A percentile compares a stretch with the other conserved stretches of the same genome.
Evolutionary conservation across 495 filamentous ascomycete genomes (phyloP).

Genomic region (Talaromyces liani): DNA sequence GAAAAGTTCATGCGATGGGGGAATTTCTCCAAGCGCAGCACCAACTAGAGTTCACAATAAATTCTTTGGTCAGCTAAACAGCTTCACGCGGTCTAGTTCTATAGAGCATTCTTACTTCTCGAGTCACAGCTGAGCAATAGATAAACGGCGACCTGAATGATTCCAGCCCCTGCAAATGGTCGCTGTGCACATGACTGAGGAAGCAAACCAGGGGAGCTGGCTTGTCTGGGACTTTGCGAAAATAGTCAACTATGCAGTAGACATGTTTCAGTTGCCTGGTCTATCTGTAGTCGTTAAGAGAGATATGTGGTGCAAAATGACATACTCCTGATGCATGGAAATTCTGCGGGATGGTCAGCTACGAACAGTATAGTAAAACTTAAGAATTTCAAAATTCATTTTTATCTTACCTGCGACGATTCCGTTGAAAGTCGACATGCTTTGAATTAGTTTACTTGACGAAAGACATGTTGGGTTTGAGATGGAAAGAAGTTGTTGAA

Average conservation of each 20-base stretch:
- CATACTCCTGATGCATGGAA: slow-evolving; percentile 60
- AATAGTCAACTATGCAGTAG: slow-evolving; percentile 66
- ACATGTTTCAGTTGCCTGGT: background rate
- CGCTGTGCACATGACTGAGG: slow-evolving; percentile 87
- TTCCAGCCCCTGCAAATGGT: slow-evolving; percentile 82
- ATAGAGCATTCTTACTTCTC: slow-evolving; percentile 43
- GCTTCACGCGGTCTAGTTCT: background rate
- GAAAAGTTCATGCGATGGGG: slow-evolving; percentile 73
- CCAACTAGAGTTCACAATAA: slow-evolving; percentile 28
- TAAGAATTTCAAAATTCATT: slow-evolving; percentile 4
- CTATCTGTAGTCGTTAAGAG: background rate
- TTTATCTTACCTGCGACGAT: slow-evolving; percentile 45
- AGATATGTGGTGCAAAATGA: background rate
- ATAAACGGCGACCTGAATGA: slow-evolving; percentile 69
- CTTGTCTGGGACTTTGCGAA: slow-evolving; percentile 49
- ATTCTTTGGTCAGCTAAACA: slow-evolving; percentile 6
- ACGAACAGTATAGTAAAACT: background rate
- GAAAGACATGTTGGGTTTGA: background rate
- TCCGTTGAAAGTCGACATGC: slow-evolving; percentile 79
- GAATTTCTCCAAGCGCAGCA: slow-evolving; percentile 68
- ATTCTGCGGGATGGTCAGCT: slow-evolving; percentile 34
- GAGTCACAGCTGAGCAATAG: slow-evolving; percentile 82
- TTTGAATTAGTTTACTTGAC: background rate
- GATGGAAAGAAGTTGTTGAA: background rate
- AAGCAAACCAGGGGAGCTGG: slow-evolving; percentile 76